phyloP scores from a whole-genome alignment of 192 early-diverging fungal species.

The Kappamyces sp. region DNA sequence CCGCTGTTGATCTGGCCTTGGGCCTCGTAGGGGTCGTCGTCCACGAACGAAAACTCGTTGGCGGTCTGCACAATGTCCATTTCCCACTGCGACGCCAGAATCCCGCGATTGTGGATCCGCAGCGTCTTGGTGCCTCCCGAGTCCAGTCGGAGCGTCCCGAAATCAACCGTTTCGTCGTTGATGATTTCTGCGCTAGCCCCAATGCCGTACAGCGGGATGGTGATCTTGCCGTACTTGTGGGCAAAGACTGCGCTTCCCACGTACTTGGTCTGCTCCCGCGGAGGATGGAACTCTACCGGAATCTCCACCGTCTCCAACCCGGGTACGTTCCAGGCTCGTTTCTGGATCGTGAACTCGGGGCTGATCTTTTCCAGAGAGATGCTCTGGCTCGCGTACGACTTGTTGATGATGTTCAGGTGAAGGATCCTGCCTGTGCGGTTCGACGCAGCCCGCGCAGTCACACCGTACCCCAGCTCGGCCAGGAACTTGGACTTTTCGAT shows the following conservation, averaged over 20 bases:
- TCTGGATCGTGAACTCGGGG: conserved; percentile 45
- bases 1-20: conserved; percentile 45
- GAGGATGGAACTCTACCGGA: conserved; percentile 54
- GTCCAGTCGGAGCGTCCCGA: conserved; percentile 46
- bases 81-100: conserved; percentile 39
- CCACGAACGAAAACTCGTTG: conserved; percentile 31
- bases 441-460: too few species aligned
- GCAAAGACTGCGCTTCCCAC: conserved; percentile 47
- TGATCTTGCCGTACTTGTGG: conserved; percentile 44
- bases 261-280: conserved; percentile 52
- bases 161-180: conserved; percentile 40
- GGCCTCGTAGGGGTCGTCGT: conserved; percentile 51
- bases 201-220: conserved; percentile 42
- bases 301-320: conserved; percentile 48
- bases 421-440: neutral
- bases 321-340: conserved; percentile 42
- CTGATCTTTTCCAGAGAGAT: conserved; percentile 40
- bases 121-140: conserved; percentile 28
- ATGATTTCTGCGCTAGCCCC: conserved; percentile 54
- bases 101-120: conserved; percentile 46
- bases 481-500: too few species aligned
- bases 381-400: conserved; percentile 51
- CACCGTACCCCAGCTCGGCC: too few species aligned
- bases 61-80: conserved; percentile 43
- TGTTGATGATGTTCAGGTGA: conserved; percentile 42